Conservation (phyloP, 2,329 filamentous ascomycete genomes). For the Penicillium vulpinum region DNA sequence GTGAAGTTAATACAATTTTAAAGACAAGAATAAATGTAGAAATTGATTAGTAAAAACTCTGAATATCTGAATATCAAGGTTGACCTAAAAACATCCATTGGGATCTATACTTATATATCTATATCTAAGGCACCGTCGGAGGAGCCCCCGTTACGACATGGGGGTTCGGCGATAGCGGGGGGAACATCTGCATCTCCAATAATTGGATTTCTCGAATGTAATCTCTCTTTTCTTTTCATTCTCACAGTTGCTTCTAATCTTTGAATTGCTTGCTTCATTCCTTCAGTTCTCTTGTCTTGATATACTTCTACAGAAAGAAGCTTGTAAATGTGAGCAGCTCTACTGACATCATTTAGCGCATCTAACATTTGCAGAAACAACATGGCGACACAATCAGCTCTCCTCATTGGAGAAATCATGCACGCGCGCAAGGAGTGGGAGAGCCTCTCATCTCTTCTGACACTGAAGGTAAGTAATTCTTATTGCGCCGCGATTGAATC, state of each 20-base stretch:
- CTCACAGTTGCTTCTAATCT: not conserved
- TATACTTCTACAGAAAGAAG: not conserved
- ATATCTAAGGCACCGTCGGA: not conserved
- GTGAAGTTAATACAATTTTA: not conserved
- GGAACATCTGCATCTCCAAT: not conserved
- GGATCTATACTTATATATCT: not conserved
- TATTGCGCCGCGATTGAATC: not conserved
- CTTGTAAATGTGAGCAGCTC: not conserved
- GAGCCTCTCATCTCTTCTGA: slow-evolving; percentile 41
- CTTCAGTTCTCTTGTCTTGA: not conserved
- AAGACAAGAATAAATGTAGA: not conserved
- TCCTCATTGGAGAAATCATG: slow-evolving; percentile 48
- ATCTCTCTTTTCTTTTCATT: not conserved
- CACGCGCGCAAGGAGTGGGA: slow-evolving; percentile 48
- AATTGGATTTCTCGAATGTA: not conserved
- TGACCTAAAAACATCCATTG: not conserved
- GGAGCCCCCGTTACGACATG: slow-evolving; percentile 3
- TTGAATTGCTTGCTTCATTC: not conserved
- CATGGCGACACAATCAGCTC: slow-evolving; percentile 39
- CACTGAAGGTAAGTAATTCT: slow-evolving; percentile 38
- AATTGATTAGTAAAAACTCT: not conserved
- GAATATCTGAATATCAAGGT: not conserved
- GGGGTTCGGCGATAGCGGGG: slow-evolving; percentile 7
- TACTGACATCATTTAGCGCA: slow-evolving; percentile 6
- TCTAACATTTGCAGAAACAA: slow-evolving; percentile 14